Base-by-base conservation (phyloP, 225 moss, liverwort and hornwort genomes). In the Polytrichum formosum region DNA sequence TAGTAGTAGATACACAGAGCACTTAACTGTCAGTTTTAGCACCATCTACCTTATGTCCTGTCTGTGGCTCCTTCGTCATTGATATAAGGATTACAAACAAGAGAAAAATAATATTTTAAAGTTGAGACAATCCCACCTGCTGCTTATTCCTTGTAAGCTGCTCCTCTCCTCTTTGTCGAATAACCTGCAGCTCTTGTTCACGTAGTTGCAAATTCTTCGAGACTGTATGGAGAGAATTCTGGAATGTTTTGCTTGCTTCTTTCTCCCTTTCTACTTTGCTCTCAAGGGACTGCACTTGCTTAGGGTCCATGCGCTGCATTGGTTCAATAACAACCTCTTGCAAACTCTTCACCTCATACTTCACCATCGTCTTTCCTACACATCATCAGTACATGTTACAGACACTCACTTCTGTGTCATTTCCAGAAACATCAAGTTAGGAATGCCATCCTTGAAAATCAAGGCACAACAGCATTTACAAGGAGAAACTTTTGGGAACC, bases 361-460 rank as follows among this genome's bases (percentile, higher is more conserved):
- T 97, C 80, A 97, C 75, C 68, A 82, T 70, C 62, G 92, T 92
- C 55, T 97, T 97, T 65, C 93, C 93, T 93, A 77, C 73, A 71
- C 66, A 81, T 31, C 6, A 53, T 70, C 21, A 46, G 46, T 46
- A 46, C 46, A 46, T 46, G 46, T 16, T 46, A 46, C 46, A 46
- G 13, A 46, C 46, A 46, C 46, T 46, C 13, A 46, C 46, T 46
- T 4, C 46, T 16, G 13, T 46, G 13, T 16, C 0, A 13, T 46
- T 46, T 46, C 46, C 46, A 46, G 13, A 46, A 46, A 16, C 46
- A 4, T 46, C 16, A 3, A 13, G 4, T 46, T 46, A 16, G 46
- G 13, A 46, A 16, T 46, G 46, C 16, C 46, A 46, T 16, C 46
- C 4, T 46, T 46, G 16, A 16, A 46, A 46, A 16, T 16, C 16